Percentiles rank a stretch among this genome's conserved stretches.
Conservation (phyloP, 1,284 basidiomycete species). For the Apiotrichum mycotoxinovorans region DNA sequence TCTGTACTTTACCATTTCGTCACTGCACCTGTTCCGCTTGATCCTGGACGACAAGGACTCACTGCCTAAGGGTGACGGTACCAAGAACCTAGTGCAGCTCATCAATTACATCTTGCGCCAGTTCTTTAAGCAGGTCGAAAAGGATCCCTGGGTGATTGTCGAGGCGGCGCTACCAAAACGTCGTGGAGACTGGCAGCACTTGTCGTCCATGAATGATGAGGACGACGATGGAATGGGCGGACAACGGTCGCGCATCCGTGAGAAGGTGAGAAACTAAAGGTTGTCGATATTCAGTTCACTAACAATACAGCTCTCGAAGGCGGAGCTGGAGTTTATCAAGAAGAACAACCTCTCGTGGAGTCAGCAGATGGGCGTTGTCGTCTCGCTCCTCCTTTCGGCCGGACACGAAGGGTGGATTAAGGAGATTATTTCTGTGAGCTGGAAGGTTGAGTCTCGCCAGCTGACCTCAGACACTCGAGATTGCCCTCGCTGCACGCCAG, state of each 20-base stretch:
- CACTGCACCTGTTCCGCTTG: slow-evolving; percentile 73
- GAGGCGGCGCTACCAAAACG: slow-evolving; percentile 90
- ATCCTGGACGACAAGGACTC: slow-evolving; percentile 72
- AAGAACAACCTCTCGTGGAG: slow-evolving; percentile 72
- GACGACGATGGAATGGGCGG: slow-evolving; percentile 53
- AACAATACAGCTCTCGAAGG: slow-evolving; percentile 42
- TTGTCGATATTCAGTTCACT: background rate
- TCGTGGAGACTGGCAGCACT: slow-evolving; percentile 76
- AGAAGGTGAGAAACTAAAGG: slow-evolving; percentile 41
- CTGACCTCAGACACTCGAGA: slow-evolving; percentile 60
- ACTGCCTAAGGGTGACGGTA: slow-evolving; percentile 69
- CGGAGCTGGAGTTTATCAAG: slow-evolving; percentile 78
- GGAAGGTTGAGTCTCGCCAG: background rate
- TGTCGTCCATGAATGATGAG: slow-evolving; percentile 58
- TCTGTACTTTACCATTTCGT: slow-evolving; percentile 87
- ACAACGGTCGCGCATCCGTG: slow-evolving; percentile 44
- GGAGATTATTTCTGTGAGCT: slow-evolving; percentile 72
- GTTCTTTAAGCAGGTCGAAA: slow-evolving; percentile 82
- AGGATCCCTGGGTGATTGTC: slow-evolving; percentile 76
- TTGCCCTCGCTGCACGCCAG: slow-evolving; percentile 64
- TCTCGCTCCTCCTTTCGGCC: slow-evolving; percentile 68
- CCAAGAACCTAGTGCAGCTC: slow-evolving; percentile 75
- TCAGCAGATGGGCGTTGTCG: slow-evolving; percentile 79
- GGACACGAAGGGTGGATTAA: slow-evolving; percentile 64
- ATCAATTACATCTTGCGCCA: slow-evolving; percentile 80